These are phyloP conservation scores for Rhizopogon salebrosus DNA, from an alignment of 768 basidiomycete species.

Conservation along the genomic window DNA sequence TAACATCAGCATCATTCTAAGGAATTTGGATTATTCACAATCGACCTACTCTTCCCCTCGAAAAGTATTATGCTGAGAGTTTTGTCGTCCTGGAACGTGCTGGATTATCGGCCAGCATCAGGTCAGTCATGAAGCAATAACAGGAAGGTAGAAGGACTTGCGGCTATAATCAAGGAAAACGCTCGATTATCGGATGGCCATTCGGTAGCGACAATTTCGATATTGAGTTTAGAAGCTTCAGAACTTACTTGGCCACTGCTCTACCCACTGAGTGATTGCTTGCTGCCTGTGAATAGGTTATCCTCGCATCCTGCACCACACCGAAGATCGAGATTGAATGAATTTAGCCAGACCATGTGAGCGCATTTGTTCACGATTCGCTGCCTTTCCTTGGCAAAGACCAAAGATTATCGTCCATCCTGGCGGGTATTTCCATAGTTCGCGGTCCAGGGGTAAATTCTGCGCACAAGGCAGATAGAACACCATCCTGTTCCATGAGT, in stretches of 20 bases:
- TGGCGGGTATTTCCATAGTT: background rate
- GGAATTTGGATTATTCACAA: constrained; percentile 17
- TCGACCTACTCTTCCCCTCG: constrained; percentile 15
- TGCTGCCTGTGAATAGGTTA: background rate
- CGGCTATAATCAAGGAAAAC: constrained; percentile 10
- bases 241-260: constrained; percentile 7
- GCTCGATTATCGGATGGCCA: constrained; percentile 16
- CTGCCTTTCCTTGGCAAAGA: background rate
- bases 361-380: background rate
- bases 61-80: constrained; percentile 21
- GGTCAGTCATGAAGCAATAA: constrained; percentile 19
- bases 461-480: constrained; percentile 14
- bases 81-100: constrained; percentile 24
- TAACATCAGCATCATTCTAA: constrained; percentile 15
- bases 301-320: background rate
- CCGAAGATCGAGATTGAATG: background rate
- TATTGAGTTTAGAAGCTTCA: constrained; percentile 15
- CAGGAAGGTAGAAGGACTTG: constrained; percentile 22
- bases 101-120: constrained; percentile 24
- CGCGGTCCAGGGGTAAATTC: background rate
- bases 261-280: background rate
- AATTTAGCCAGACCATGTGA: background rate
- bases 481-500: constrained; percentile 16
- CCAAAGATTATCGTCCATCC: background rate
- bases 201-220: constrained; percentile 42